Conservation (phyloP, 139 green algal species). For the Volvox reticuliferus region DNA sequence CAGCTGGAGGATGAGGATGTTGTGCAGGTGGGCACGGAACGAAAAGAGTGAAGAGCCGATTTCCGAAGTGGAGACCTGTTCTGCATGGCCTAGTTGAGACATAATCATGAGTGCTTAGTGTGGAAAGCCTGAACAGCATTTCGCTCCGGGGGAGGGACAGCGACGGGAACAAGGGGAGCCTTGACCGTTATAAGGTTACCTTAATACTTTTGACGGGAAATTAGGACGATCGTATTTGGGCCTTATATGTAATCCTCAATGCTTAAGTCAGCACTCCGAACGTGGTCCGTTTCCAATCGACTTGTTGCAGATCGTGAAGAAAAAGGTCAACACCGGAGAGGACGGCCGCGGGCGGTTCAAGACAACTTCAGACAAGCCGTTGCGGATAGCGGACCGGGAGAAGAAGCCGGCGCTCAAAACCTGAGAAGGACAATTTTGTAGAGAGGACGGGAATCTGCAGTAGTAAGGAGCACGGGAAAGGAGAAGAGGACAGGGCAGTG, state of each 20-base stretch:
- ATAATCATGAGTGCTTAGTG: too few relatives aligned
- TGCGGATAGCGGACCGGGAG: slow-evolving; percentile 91
- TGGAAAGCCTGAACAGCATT: too few relatives aligned
- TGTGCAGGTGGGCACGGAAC: slow-evolving; percentile 69
- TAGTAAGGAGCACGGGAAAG: neutral
- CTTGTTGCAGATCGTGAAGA: slow-evolving; percentile 90
- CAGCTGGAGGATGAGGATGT: slow-evolving; percentile 89
- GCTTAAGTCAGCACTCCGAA: too few relatives aligned
- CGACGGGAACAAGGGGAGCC: too few relatives aligned
- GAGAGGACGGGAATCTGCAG: neutral
- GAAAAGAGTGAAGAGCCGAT: neutral
- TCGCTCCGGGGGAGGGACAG: too few relatives aligned
- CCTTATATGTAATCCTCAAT: too few relatives aligned
- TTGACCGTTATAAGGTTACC: too few relatives aligned
- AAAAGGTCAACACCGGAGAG: slow-evolving; percentile 85
- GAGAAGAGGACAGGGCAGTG: neutral
- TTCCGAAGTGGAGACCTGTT: too few relatives aligned
- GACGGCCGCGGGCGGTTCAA: slow-evolving; percentile 87
- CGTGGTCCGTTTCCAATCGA: too few relatives aligned
- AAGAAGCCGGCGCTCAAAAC: slow-evolving; percentile 98
- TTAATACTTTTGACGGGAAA: too few relatives aligned
- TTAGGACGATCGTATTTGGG: too few relatives aligned
- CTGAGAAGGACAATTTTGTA: slow-evolving; percentile 52
- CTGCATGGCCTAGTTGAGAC: too few relatives aligned
- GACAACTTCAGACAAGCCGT: slow-evolving; percentile 74